phyloP scores from a whole-genome alignment of 2,329 filamentous ascomycete genomes.

The Lasiodiplodia sp. region DNA sequence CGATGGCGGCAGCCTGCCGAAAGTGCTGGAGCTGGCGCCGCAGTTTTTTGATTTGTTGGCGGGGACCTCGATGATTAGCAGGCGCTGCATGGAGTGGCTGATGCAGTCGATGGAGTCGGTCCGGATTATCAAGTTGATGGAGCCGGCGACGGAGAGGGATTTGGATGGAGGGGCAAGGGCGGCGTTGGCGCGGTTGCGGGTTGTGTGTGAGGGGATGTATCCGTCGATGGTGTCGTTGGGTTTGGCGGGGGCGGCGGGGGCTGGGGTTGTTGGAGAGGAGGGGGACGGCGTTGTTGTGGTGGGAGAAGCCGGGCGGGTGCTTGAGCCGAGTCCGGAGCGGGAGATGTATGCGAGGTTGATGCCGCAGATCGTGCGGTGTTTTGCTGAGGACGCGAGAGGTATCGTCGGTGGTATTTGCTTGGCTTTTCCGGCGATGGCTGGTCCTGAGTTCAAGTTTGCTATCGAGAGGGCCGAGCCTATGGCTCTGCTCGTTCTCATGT shows the following conservation, averaged over 20 bases:
- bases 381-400: conserved; percentile 3
- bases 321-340: not conserved
- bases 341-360: not conserved
- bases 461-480: not conserved
- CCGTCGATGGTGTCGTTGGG: no score
- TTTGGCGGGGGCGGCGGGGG: not conserved
- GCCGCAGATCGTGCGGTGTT: not conserved
- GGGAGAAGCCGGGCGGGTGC: no score
- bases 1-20: not conserved
- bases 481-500: not conserved
- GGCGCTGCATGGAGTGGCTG: not conserved
- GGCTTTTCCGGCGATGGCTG: not conserved
- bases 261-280: no score
- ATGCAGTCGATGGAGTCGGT: not conserved
- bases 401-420: not conserved
- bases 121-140: not conserved
- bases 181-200: not conserved
- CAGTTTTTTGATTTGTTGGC: not conserved
- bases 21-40: not conserved
- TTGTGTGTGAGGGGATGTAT: not conserved
- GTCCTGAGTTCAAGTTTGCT: not conserved
- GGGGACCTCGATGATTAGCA: not conserved
- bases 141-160: not conserved
- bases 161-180: not conserved
- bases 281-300: not conserved